Percentiles rank a stretch among this genome's conserved stretches.
Evolutionary conservation across 768 basidiomycete genomes (phyloP).

Genomic region (Mycena indigotica): DNA sequence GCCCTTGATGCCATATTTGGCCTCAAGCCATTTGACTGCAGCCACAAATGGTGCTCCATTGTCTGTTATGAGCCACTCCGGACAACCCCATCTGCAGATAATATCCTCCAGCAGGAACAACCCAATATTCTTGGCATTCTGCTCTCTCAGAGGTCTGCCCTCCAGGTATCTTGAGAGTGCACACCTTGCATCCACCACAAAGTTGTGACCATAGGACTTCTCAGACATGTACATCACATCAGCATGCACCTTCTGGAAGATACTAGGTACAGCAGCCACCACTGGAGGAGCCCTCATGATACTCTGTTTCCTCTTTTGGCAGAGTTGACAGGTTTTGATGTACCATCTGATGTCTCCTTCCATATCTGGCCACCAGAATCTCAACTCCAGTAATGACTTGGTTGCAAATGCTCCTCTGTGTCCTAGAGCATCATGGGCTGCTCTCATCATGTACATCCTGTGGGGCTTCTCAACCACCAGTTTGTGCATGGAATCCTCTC

Average conservation of each 20-base stretch:
- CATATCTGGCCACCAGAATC: conserved; percentile 28
- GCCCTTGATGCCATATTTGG: conserved; percentile 36
- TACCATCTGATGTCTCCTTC: conserved; percentile 34
- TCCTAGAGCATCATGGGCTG: conserved; percentile 21
- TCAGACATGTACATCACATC: conserved; percentile 32
- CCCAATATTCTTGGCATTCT: conserved; percentile 26
- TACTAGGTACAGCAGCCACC: conserved; percentile 24
- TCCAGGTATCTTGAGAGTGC: conserved; percentile 27
- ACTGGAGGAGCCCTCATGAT: conserved; percentile 31
- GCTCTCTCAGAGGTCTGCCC: conserved; percentile 20
- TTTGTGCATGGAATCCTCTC: background rate
- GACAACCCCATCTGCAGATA: conserved; percentile 39
- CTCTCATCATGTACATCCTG: conserved; percentile 13
- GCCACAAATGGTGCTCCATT: conserved; percentile 36
- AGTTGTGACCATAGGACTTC: conserved; percentile 22
- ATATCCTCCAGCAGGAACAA: conserved; percentile 33
- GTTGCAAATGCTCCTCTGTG: conserved; percentile 20
- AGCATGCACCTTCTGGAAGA: conserved; percentile 31
- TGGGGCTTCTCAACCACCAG: conserved; percentile 9
- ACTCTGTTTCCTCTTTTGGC: conserved; percentile 29
- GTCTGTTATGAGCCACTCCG: conserved; percentile 37
- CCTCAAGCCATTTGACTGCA: conserved; percentile 21
- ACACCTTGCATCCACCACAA: conserved; percentile 30
- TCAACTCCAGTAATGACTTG: background rate
- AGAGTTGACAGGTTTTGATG: conserved; percentile 34